A percentile compares a stretch with the other conserved stretches of the same genome.
Conservation (phyloP, 257 asterid genomes). For the Paulownia fortunei region DNA sequence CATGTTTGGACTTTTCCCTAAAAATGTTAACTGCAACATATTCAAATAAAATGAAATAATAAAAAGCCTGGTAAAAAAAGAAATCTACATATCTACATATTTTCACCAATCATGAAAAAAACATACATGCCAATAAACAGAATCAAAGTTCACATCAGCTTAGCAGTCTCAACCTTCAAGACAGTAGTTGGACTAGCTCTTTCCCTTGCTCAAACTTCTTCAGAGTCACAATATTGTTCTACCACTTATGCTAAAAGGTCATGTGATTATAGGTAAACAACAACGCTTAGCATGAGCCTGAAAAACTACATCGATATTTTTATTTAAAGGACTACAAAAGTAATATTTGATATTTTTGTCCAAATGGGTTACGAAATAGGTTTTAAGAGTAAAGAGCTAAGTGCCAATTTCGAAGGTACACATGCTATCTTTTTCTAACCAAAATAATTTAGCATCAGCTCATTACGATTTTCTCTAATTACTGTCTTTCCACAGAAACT, state of each 20-base stretch:
- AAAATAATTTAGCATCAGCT: not conserved
- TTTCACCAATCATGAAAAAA: constrained; percentile 13
- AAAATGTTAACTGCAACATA: constrained; percentile 38
- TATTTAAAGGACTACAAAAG: not conserved
- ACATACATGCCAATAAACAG: not conserved
- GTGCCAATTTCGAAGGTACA: not conserved
- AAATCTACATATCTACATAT: not conserved
- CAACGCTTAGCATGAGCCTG: not conserved
- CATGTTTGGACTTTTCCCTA: constrained; percentile 25
- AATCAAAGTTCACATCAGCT: not conserved
- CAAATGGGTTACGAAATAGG: not conserved
- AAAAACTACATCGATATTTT: not conserved
- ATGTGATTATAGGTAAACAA: not conserved
- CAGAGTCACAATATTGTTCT: not conserved
- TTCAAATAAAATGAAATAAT: constrained; percentile 4
- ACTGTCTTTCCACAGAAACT: not conserved
- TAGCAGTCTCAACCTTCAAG: constrained; percentile 9
- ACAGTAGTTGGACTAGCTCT: not conserved
- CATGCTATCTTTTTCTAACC: not conserved
- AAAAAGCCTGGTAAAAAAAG: constrained; percentile 9
- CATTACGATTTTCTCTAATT: not conserved
- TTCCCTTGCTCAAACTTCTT: constrained; percentile 15
- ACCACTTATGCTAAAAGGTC: not conserved
- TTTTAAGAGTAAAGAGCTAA: not conserved
- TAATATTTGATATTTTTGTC: not conserved